A percentile compares a stretch with the other conserved stretches of the same genome.
Conservation (phyloP, 228 moss, liverwort and hornwort genomes). For the Sphagnum fallax region DNA sequence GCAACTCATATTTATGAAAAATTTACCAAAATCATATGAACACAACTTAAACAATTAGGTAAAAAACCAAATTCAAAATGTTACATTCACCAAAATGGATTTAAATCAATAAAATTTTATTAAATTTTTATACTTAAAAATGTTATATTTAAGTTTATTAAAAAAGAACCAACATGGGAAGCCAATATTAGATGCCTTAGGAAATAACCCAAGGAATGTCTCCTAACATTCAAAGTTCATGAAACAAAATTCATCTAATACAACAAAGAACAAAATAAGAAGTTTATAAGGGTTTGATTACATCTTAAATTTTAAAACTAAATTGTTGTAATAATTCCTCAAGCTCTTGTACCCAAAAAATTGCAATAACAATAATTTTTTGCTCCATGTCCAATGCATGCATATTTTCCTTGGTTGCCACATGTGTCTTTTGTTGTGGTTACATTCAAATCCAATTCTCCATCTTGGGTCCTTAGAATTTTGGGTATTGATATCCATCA, state of each 20-base stretch:
- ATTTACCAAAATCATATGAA: neutral
- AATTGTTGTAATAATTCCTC: neutral
- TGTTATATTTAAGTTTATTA: no score
- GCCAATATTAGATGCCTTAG: neutral
- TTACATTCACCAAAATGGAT: neutral
- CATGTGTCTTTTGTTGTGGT: conserved; percentile 24
- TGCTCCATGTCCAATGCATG: conserved; percentile 46
- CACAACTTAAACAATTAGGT: no score
- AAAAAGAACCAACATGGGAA: neutral
- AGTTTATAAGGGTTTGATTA: neutral
- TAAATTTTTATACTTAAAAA: no score
- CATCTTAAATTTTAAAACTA: neutral
- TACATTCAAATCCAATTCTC: conserved; percentile 34
- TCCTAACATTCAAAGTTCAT: neutral
- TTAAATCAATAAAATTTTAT: neutral
- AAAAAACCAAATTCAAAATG: neutral
- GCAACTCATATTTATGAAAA: neutral
- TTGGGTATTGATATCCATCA: conserved; percentile 24
- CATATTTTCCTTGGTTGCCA: conserved; percentile 7
- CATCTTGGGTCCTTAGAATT: conserved; percentile 28
- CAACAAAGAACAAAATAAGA: neutral
- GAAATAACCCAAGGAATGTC: neutral
- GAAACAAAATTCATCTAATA: neutral
- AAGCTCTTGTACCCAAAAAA: conserved; percentile 32
- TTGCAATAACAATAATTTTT: conserved; percentile 38